Conservation (phyloP, 768 basidiomycete genomes). For the Amanita molliuscula region DNA sequence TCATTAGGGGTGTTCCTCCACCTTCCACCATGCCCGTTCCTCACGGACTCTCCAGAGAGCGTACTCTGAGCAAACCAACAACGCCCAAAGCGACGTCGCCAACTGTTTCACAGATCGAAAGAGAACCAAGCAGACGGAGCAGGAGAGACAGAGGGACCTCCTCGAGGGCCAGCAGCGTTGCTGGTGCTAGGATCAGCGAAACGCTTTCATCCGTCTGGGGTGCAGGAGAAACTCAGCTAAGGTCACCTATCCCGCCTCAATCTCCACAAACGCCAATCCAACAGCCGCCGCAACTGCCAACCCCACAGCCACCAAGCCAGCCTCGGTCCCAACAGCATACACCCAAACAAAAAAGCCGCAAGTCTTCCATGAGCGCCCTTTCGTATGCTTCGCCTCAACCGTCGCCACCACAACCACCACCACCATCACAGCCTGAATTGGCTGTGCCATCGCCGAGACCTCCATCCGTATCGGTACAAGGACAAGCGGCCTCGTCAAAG, state of each 20-base stretch:
- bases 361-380: background rate
- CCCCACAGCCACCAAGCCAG: background rate
- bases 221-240: conserved; percentile 8
- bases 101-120: background rate
- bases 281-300: background rate
- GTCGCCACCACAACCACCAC: background rate
- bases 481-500: background rate
- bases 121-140: conserved; percentile 2
- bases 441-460: background rate
- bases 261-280: conserved; percentile 10
- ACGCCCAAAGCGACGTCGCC: background rate
- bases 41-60: conserved; percentile 1
- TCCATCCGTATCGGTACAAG: background rate
- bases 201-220: conserved; percentile 43
- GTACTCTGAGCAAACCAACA: background rate
- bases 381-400: background rate
- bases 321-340: background rate
- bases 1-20: conserved; percentile 3
- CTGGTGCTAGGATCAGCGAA: conserved; percentile 25
- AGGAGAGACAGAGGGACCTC: background rate
- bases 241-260: conserved; percentile 4
- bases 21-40: background rate
- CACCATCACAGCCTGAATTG: background rate
- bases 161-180: conserved; percentile 1
- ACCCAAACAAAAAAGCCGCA: conserved; percentile 3